Evolutionary conservation across 1,284 basidiomycete genomes (phyloP).

Genomic region (Cryptococcus sp.): DNA sequence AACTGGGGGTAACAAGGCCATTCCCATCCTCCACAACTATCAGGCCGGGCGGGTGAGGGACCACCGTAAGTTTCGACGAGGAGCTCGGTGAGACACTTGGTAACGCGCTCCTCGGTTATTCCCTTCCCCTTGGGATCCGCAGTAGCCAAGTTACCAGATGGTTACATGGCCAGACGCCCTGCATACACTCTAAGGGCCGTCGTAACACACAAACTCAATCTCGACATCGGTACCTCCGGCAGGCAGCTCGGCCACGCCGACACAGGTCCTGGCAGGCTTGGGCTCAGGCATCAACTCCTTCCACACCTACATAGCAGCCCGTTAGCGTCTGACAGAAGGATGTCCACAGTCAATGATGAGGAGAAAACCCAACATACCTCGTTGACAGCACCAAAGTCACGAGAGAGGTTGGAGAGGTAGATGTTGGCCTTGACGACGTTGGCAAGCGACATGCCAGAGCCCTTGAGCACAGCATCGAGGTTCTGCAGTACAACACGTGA

Average conservation of each 20-base stretch:
- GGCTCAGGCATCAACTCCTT: slow-evolving; percentile 47
- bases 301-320: slow-evolving; percentile 23
- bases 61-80: no score
- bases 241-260: slow-evolving; percentile 62
- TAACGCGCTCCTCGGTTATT: no score
- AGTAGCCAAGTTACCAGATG: no score
- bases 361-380: slow-evolving; percentile 22
- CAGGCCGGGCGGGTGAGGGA: no score
- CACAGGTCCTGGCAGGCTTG: slow-evolving; percentile 63
- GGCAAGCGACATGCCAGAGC: slow-evolving; percentile 30
- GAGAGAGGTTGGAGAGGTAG: slow-evolving; percentile 40
- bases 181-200: slow-evolving; percentile 15
- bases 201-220: slow-evolving; percentile 61
- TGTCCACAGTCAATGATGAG: not conserved
- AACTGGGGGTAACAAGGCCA: no score
- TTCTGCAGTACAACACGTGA: slow-evolving; percentile 16
- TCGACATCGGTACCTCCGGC: slow-evolving; percentile 60
- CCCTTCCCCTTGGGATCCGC: no score
- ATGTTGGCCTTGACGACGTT: slow-evolving; percentile 46
- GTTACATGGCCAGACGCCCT: not conserved
- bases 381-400: slow-evolving; percentile 41
- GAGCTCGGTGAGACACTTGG: no score
- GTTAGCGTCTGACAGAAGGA: not conserved
- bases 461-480: slow-evolving; percentile 40
- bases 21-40: no score